Conservation (phyloP, 2,329 filamentous ascomycete genomes). For the Septoria linicola region DNA sequence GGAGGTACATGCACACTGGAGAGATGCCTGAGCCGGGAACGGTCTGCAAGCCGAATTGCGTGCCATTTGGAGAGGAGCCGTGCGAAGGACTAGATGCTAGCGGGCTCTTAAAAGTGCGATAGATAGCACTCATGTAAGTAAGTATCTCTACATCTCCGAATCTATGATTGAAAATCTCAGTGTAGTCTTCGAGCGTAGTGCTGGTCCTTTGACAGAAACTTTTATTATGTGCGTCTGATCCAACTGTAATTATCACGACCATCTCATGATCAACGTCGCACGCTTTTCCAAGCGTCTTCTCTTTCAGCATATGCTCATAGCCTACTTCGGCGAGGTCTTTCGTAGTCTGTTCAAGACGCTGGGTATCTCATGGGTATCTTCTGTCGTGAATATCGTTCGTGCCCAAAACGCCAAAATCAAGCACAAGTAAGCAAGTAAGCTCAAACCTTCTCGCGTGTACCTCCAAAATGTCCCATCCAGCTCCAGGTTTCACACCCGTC, state of each 20-base stretch:
- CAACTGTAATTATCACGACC: too few species aligned
- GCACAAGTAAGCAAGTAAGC: not conserved
- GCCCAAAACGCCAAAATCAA: not conserved
- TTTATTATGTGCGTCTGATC: too few species aligned
- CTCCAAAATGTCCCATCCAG: not conserved
- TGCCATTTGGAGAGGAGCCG: conserved; percentile 13
- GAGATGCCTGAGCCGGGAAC: conserved; percentile 32
- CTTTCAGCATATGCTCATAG: not conserved
- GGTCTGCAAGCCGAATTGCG: conserved; percentile 28
- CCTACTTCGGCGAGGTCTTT: not conserved
- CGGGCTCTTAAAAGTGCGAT: too few species aligned
- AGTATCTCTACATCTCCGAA: too few species aligned
- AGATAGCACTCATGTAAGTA: too few species aligned
- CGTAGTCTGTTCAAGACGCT: not conserved
- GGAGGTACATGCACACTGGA: conserved; percentile 37
- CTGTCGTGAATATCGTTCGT: not conserved
- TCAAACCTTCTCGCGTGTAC: not conserved
- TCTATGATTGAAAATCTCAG: too few species aligned
- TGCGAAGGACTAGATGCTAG: conserved; percentile 17
- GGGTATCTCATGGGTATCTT: not conserved
- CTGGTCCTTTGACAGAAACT: too few species aligned
- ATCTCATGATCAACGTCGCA: too few species aligned
- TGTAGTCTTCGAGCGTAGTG: too few species aligned
- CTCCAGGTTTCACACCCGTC: not conserved
- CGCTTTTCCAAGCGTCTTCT: not conserved